Percentiles rank a stretch among this genome's conserved stretches.
These are phyloP conservation scores for Talaromyces sp. DNA, from an alignment of 2,329 filamentous ascomycete species.

Conservation along the genomic window DNA sequence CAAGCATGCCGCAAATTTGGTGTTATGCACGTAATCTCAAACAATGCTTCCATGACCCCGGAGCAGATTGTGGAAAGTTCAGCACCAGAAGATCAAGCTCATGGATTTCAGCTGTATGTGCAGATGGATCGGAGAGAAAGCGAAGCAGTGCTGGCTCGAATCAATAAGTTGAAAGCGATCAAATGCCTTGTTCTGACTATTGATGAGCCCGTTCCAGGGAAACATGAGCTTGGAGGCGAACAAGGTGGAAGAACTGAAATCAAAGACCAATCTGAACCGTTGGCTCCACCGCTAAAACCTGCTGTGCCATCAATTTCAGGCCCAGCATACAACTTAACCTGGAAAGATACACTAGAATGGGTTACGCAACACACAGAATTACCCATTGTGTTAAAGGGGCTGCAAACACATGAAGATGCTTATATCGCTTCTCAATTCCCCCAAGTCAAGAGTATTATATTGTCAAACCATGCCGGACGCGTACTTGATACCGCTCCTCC, in stretches of 20 bases:
- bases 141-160: slow-evolving; percentile 69
- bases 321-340: slow-evolving; percentile 80
- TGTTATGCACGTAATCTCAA: slow-evolving; percentile 78
- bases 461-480: slow-evolving; percentile 89
- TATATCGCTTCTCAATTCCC: slow-evolving; percentile 69
- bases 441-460: slow-evolving; percentile 73
- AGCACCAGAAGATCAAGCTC: slow-evolving; percentile 64
- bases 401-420: slow-evolving; percentile 93
- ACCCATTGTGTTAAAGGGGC: slow-evolving; percentile 85
- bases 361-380: slow-evolving; percentile 72
- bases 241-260: neutral
- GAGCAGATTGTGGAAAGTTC: slow-evolving; percentile 80
- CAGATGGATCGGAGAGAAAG: slow-evolving; percentile 79
- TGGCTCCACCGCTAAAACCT: slow-evolving; percentile 52
- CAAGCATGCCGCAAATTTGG: slow-evolving; percentile 69
- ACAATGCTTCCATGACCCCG: slow-evolving; percentile 89
- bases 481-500: slow-evolving; percentile 78
- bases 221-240: slow-evolving; percentile 63
- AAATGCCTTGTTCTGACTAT: slow-evolving; percentile 87
- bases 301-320: slow-evolving; percentile 82
- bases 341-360: slow-evolving; percentile 79
- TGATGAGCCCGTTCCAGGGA: slow-evolving; percentile 85
- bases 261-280: slow-evolving; percentile 58
- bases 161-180: slow-evolving; percentile 66
- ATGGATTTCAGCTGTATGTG: slow-evolving; percentile 95